Base-by-base conservation (phyloP, 2,329 filamentous ascomycete genomes). In the Neoscytalidium dimidiatum region DNA sequence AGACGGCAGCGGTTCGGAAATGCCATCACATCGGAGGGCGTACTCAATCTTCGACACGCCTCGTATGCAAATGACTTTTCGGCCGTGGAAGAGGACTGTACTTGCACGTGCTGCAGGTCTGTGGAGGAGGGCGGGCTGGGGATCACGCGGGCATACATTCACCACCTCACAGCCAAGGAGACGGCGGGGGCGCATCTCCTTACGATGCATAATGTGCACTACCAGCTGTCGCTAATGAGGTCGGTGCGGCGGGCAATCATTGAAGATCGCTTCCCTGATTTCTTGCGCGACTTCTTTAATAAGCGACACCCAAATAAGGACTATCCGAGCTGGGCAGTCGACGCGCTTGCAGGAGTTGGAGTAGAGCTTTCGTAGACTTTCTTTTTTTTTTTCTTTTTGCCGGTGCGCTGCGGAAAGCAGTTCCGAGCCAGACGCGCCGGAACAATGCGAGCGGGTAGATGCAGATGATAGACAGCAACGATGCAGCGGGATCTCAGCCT, bases 171-270 rank as follows among this genome's bases (percentile, higher is more conserved):
- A 0, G 90, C 90, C 29, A 99, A 99, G 80, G 95, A 99, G 82
- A 99, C 95, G 0, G 94, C 92, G 1, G 92, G 94, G 7, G 95
- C 96, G 17, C 88, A 90, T 80, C 73, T 90, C 75, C 81, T 99
- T 63, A 97, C 92, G 0, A 92, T 98, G 74, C 95, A 99, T 78
- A 99, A 99, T 74, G 92, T 99, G 28, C 92, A 93, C 81, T 97
- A 97, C 74, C 88, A 97, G 75, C 83, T 99, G 62, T 85, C 90
- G 66, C 81, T 99, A 71, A 97, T 98, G 93, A 82, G 84, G 21
- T 81, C 86, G 66, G 86, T 88, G 13, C 85, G 94, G 66, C 83
- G 91, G 67, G 88, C 95, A 17, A 92, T 98, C 67, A 80, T 97
- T 7, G 90, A 90, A 67, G 93, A 97, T 74, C 79, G 83, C 60